phyloP scores from a whole-genome alignment of 371 early-diverging fungal species.

The Rhizomucor pusillus region DNA sequence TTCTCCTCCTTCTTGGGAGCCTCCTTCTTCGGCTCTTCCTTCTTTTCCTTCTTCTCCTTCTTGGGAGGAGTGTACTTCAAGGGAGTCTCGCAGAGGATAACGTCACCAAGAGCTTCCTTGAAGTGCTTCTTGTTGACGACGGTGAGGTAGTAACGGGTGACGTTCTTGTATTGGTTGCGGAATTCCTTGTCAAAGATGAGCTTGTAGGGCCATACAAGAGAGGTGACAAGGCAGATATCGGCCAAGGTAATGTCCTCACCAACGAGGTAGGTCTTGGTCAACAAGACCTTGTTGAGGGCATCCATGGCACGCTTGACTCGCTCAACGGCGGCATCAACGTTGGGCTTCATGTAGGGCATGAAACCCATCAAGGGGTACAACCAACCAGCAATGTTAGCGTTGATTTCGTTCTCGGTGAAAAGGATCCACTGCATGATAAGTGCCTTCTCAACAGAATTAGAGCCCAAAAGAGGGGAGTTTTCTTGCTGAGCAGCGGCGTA shows the following conservation, averaged over 20 bases:
- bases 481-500: conserved; percentile 74
- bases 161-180: conserved; percentile 82
- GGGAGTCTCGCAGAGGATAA: conserved; percentile 57
- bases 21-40: conserved; percentile 39
- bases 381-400: conserved; percentile 45
- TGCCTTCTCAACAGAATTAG: conserved; percentile 68
- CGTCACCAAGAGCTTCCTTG: conserved; percentile 76
- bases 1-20: conserved; percentile 29
- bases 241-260: conserved; percentile 90
- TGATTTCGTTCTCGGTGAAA: conserved; percentile 67
- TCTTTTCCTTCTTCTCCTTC: conserved; percentile 53
- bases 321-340: conserved; percentile 65
- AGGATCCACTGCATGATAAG: conserved; percentile 77
- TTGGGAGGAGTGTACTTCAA: conserved; percentile 52
- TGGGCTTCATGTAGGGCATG: conserved; percentile 64
- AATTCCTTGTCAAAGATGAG: conserved; percentile 59
- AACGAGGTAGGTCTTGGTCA: conserved; percentile 86
- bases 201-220: conserved; percentile 64
- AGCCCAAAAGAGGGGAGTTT: conserved; percentile 62
- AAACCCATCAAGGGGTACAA: conserved; percentile 70
- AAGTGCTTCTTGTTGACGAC: conserved; percentile 77
- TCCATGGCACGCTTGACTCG: conserved; percentile 59
- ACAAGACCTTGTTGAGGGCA: conserved; percentile 72
- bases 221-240: conserved; percentile 71
- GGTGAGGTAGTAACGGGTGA: conserved; percentile 86